Conservation (phyloP, 2,329 filamentous ascomycete species). For the Coleophoma eucalyptorum region DNA sequence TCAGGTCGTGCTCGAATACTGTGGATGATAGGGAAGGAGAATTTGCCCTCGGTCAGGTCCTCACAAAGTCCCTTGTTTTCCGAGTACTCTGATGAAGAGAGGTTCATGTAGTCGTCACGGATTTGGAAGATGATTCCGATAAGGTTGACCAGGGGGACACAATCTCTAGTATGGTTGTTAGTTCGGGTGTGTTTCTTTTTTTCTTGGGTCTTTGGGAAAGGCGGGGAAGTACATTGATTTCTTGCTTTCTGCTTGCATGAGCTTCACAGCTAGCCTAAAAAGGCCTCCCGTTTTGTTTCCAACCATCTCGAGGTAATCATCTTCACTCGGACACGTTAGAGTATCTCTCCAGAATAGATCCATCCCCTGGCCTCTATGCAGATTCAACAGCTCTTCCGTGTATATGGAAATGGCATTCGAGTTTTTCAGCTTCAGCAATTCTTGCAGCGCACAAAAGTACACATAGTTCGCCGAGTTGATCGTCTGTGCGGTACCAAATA, state of each 20-base stretch:
- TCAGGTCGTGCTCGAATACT: conserved; percentile 73
- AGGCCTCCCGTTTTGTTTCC: conserved; percentile 86
- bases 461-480: conserved; percentile 91
- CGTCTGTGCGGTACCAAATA: conserved; percentile 83
- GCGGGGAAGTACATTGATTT: conserved; percentile 32
- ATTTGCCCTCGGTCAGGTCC: conserved; percentile 95
- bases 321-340: conserved; percentile 77
- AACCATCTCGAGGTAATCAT: conserved; percentile 94
- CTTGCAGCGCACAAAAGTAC: conserved; percentile 76
- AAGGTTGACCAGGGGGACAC: conserved; percentile 78
- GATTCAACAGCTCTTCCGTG: conserved; percentile 77
- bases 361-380: conserved; percentile 87
- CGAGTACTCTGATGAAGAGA: conserved; percentile 70
- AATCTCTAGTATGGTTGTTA: conserved; percentile 46
- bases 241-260: conserved; percentile 75
- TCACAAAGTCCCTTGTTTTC: conserved; percentile 92
- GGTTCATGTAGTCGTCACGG: conserved; percentile 90
- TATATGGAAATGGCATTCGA: conserved; percentile 66
- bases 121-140: conserved; percentile 88
- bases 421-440: conserved; percentile 68
- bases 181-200: no score
- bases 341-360: conserved; percentile 88
- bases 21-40: conserved; percentile 94
- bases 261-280: conserved; percentile 78
- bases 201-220: no score